Evolutionary conservation across 129 eudicot genomes (phyloP), one percentile per base, ranked within the genome.

Genomic region (Apium graveolens): DNA sequence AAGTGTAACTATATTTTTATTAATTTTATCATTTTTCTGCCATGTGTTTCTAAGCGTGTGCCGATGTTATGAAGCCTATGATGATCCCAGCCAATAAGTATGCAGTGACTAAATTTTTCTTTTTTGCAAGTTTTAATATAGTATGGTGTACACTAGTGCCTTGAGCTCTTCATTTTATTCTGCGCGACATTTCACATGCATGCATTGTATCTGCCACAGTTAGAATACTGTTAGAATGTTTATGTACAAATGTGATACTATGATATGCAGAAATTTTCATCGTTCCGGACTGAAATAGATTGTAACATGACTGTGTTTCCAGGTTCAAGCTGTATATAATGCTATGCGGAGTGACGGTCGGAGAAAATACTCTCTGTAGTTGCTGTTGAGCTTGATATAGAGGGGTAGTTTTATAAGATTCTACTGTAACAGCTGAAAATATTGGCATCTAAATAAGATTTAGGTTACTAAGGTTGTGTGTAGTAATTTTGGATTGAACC

Each of bases 321-420:
- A 94, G 98, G 98, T 95, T 76, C 96, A 85, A 87, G 97, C 94
- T 45, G 92, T 95, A 73, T 95, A 95, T 83, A 91, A 83, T 69
- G 97, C 94, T 12, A 95, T 90, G 98, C 86, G 90, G 84, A 84
- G 88, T 76, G 98, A 95, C 81, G 81, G 86, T 62, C 45, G 96
- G 81, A 88, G 92, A 91, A 91, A 91, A 81, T 91, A 90, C 79
- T 95, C 92, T 85, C 42, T 95, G 78, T 95, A 82, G 75, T 10
- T 57, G 8, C 27, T 7, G 13, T n/a, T 60, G 17, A 60, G 68
- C 16, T 10, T 34, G n/a, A n/a, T 60, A 60, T n/a, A 60, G 32
- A 60, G 68, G 66, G 26, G 3, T 26, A 60, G 0, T 10, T 10
- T 10, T 24, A 8, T 57, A n/a, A 26, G 14, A n/a, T 21, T 60